Evolutionary conservation across 352 stramenopile species (phyloP).

Genomic region (Phytophthora pseudosyringae): DNA sequence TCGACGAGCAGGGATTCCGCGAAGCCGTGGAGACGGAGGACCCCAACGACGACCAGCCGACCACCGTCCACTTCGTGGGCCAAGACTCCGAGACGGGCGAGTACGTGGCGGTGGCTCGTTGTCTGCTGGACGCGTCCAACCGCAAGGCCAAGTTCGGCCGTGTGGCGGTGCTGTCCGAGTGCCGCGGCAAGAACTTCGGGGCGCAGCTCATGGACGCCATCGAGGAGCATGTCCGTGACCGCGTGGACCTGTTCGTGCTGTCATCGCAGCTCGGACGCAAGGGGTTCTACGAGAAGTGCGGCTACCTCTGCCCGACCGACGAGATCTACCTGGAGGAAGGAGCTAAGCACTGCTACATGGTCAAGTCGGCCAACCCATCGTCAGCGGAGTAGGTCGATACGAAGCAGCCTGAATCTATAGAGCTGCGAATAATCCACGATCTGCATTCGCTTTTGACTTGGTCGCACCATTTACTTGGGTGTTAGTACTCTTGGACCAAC

Average conservation of each 20-base stretch:
- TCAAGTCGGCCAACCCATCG: conserved; percentile 33
- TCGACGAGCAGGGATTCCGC: conserved; percentile 62
- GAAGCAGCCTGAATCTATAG: neutral
- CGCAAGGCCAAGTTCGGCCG: conserved; percentile 70
- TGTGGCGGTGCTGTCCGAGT: conserved; percentile 66
- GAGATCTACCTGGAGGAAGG: conserved; percentile 65
- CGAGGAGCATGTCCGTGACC: conserved; percentile 47
- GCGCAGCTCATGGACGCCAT: conserved; percentile 59
- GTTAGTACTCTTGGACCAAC: conserved; percentile 44
- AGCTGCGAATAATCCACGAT: conserved; percentile 4
- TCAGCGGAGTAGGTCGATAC: conserved; percentile 16
- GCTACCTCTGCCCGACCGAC: conserved; percentile 54
- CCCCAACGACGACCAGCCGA: conserved; percentile 47
- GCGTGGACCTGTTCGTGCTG: conserved; percentile 53
- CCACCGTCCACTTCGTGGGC: conserved; percentile 66
- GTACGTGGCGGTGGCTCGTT: conserved; percentile 67
- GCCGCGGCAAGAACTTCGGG: conserved; percentile 62
- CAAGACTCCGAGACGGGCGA: conserved; percentile 62
- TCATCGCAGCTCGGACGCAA: conserved; percentile 64
- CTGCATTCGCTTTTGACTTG: neutral
- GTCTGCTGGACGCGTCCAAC: conserved; percentile 39
- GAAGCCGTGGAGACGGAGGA: conserved; percentile 51
- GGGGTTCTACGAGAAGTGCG: conserved; percentile 75
- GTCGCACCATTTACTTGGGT: neutral
- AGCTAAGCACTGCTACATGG: conserved; percentile 65